These are phyloP conservation scores for Dothiorella sarmentorum DNA, from an alignment of 2,329 filamentous ascomycete genomes.

Conservation along the genomic window DNA sequence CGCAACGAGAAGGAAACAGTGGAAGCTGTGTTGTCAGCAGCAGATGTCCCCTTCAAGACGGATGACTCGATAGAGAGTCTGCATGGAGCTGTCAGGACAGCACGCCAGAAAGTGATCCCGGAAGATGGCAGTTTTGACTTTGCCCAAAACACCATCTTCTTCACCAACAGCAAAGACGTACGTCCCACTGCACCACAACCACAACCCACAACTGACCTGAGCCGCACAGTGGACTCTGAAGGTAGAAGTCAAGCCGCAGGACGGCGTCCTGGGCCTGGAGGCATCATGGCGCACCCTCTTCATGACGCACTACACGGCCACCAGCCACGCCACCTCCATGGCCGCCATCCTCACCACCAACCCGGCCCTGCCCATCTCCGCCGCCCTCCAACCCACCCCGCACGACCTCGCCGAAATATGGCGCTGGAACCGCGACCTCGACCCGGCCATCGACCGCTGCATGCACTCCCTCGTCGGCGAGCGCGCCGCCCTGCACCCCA, in stretches of 20 bases:
- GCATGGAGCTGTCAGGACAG: neutral
- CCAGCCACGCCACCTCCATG: constrained; percentile 43
- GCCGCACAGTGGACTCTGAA: neutral
- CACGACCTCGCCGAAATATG: constrained; percentile 47
- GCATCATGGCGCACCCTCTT: constrained; percentile 43
- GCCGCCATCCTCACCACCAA: constrained; percentile 37
- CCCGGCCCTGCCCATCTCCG: constrained; percentile 29
- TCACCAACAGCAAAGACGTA: neutral
- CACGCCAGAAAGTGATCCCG: neutral
- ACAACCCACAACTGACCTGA: neutral
- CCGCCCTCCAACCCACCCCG: constrained; percentile 32
- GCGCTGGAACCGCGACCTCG: constrained; percentile 47
- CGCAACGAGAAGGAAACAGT: neutral
- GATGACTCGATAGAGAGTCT: neutral
- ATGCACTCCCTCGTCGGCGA: constrained; percentile 48
- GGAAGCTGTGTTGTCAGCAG: neutral
- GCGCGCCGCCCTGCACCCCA: constrained; percentile 32
- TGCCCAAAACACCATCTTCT: neutral
- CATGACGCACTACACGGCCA: constrained; percentile 44
- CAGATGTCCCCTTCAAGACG: neutral
- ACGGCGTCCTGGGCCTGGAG: constrained; percentile 33
- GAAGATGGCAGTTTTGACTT: neutral
- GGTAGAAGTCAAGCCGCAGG: constrained; percentile 20
- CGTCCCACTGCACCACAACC: neutral
- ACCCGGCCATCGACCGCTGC: constrained; percentile 43